phyloP scores from a whole-genome alignment of 805 yeast genomes.

The Saccharomyces cerevisiae region DNA sequence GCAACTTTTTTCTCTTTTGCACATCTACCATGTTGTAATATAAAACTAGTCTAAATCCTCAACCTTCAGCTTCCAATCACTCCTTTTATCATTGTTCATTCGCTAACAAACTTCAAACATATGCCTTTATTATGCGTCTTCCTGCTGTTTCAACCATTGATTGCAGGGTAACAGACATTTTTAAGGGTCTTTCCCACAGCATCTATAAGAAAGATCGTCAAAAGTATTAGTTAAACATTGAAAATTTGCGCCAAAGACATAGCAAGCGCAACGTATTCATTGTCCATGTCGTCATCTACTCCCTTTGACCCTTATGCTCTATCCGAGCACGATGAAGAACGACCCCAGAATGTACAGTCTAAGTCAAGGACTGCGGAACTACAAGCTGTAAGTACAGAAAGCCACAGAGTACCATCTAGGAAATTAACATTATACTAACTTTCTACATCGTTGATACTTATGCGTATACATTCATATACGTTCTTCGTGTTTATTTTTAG shows the following conservation, averaged over 20 bases:
- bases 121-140: background rate
- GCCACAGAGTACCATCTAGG: background rate
- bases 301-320: conserved; percentile 84
- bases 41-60: background rate
- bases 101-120: background rate
- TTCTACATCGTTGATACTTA: background rate
- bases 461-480: background rate
- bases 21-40: background rate
- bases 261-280: background rate
- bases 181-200: background rate
- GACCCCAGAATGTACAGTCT: conserved; percentile 20
- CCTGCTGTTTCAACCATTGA: background rate
- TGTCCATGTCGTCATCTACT: conserved; percentile 57
- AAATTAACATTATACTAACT: background rate
- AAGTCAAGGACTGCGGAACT: conserved; percentile 64
- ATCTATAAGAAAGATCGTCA: background rate
- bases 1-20: conserved; percentile 11
- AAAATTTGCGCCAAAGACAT: background rate
- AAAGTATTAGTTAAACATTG: background rate
- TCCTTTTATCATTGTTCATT: background rate
- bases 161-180: background rate
- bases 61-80: background rate
- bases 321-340: conserved; percentile 38
- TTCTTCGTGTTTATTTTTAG: conserved; percentile 21
- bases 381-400: conserved; percentile 54